Base-by-base conservation (phyloP, 352 stramenopile genomes). In the Pythium phragmiticola region DNA sequence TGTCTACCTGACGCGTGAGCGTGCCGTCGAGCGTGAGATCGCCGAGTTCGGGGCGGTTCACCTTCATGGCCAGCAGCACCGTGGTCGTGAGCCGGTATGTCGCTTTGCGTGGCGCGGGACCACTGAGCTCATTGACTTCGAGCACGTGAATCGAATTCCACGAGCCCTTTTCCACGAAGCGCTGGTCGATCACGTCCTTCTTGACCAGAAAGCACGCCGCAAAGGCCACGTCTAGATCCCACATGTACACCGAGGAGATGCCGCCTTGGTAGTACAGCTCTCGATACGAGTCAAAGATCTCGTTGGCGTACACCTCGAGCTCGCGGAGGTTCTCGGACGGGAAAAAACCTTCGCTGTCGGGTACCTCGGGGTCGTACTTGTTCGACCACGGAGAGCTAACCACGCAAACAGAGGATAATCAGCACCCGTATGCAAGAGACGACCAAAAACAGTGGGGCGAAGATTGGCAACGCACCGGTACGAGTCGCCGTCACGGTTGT, bases 141-240 rank as follows among this genome's bases (percentile, higher is more conserved):
- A 98, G 81, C 19, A 98, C 88, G 74, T 98, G 93, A 60, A 98
- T 98, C 21, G 89, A 97, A 74, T 98, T 97, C 95, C 95, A 98
- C 19, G 76, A 82, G 6, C 88, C 90, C 48, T 87, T 80, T 50
- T 95, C 65, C 3, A 97, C 87, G 63, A 94, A 94, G 48, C 78
- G 73, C 50, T 91, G 82, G 48, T 92, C 77, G 41, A 82, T 34
- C 6, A 97, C 82, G 54, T 96, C 87, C 68, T 98, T 98, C 62
- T 97, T 90, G 39, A 98, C 94, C 19, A 98, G 77, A 63, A 98
- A 98, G 64, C 89, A 97, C 16, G 92, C 92, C 0, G 90, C 93
- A 75, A 98, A 98, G 43, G 88, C 90, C 3, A 88, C 80, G 14
- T 98, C 95, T 30, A 98, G 76, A 65, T 98, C 94, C 95, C 95